Conservation (phyloP, 2,329 filamentous ascomycete species). For the Pseudocercospora pini-densiflorae region DNA sequence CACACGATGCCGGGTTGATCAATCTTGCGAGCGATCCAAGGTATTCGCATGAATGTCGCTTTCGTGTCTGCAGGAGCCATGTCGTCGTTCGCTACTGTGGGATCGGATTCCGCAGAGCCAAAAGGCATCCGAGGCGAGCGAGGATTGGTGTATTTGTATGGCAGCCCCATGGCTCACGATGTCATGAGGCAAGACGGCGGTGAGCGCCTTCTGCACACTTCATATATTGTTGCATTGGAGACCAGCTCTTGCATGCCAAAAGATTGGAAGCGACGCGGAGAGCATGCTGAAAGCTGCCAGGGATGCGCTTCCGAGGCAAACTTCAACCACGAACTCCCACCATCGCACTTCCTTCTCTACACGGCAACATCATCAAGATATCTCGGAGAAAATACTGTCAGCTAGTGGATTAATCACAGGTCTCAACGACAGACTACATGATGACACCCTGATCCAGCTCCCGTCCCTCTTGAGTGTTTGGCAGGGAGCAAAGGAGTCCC, state of each 20-base stretch:
- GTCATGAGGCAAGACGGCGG: conserved; percentile 3
- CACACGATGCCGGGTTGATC: conserved; percentile 44
- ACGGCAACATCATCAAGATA: neutral
- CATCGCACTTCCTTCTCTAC: neutral
- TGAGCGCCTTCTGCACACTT: neutral
- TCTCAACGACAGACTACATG: neutral
- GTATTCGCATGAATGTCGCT: conserved; percentile 38
- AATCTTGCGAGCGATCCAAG: conserved; percentile 39
- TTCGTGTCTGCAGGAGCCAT: conserved; percentile 33
- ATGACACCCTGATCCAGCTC: neutral
- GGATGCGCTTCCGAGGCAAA: neutral
- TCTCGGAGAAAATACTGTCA: neutral
- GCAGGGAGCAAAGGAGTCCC: neutral
- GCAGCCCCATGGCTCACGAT: conserved; percentile 3
- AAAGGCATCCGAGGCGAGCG: conserved; percentile 4
- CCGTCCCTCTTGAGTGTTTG: neutral
- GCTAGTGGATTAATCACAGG: neutral
- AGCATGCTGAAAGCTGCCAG: neutral
- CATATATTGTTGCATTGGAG: neutral
- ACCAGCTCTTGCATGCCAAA: neutral
- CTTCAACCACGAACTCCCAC: neutral
- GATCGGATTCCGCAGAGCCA: conserved; percentile 8
- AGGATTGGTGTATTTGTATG: conserved; percentile 5
- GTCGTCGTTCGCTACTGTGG: conserved; percentile 1
- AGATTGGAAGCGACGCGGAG: conserved; percentile 2